Evolutionary conservation across 1,139 yeast species (phyloP).

Genomic region (Scheffersomyces insectosa): DNA sequence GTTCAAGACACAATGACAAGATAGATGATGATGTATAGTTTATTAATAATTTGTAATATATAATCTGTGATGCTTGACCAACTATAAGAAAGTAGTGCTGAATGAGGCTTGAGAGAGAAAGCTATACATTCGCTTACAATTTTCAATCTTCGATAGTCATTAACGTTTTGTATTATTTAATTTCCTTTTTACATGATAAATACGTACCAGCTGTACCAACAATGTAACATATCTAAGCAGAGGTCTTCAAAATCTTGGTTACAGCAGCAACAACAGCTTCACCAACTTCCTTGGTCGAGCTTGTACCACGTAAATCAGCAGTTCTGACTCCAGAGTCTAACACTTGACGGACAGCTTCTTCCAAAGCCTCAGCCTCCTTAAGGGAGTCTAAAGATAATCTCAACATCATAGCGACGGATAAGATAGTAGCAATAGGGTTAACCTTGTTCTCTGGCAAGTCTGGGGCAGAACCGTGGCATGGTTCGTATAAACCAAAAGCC

Average conservation of each 20-base stretch:
- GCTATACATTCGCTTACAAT: no score
- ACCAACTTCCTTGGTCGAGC: slow-evolving; percentile 85
- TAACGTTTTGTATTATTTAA: no score
- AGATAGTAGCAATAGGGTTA: slow-evolving; percentile 91
- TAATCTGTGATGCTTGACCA: no score
- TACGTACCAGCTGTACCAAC: no score
- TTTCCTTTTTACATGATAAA: no score
- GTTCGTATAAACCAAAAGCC: slow-evolving; percentile 96
- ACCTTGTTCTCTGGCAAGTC: slow-evolving; percentile 86
- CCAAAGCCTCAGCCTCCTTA: slow-evolving; percentile 86
- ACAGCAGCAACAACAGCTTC: slow-evolving; percentile 84
- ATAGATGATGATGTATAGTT: no score
- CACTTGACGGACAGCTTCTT: slow-evolving; percentile 81
- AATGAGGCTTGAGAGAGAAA: no score
- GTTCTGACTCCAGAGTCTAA: slow-evolving; percentile 85
- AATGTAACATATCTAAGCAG: slow-evolving; percentile 2
- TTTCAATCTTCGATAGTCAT: no score
- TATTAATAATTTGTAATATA: no score
- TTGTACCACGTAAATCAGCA: slow-evolving; percentile 83
- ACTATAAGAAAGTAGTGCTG: no score
- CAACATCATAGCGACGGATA: slow-evolving; percentile 97
- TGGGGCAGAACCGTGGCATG: slow-evolving; percentile 98
- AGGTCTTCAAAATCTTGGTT: slow-evolving; percentile 47
- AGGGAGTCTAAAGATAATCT: slow-evolving; percentile 79
- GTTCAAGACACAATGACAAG: no score